A percentile compares a stretch with the other conserved stretches of the same genome.
Conservation (phyloP, 352 stramenopile species). For the Phytophthora melonis region DNA sequence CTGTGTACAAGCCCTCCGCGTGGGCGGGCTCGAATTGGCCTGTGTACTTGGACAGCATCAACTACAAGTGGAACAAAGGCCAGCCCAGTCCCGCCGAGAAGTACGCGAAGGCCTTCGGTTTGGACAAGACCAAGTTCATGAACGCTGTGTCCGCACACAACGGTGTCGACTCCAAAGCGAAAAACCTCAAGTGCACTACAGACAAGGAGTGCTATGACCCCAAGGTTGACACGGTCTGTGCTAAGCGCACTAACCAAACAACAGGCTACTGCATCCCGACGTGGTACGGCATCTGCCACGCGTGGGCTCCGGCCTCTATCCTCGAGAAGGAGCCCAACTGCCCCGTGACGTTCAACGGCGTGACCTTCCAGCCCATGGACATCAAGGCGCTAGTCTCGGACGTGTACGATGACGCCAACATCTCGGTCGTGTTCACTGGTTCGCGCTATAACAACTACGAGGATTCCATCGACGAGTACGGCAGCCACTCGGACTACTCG, state of each 20-base stretch:
- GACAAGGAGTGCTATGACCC: constrained; percentile 25
- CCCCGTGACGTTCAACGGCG: constrained; percentile 39
- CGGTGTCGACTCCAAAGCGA: constrained; percentile 33
- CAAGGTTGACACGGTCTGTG: constrained; percentile 32
- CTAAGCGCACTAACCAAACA: constrained; percentile 25
- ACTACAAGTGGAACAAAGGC: constrained; percentile 42
- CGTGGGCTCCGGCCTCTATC: constrained; percentile 37
- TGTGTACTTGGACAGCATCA: constrained; percentile 63
- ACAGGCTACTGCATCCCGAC: constrained; percentile 37
- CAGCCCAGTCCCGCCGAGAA: constrained; percentile 46
- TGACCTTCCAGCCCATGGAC: constrained; percentile 49
- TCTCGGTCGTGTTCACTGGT: constrained; percentile 37
- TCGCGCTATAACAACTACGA: constrained; percentile 29
- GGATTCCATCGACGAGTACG: constrained; percentile 41
- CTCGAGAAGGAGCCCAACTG: constrained; percentile 44
- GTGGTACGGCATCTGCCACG: constrained; percentile 47
- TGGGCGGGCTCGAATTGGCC: constrained; percentile 49
- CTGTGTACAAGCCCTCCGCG: constrained; percentile 6
- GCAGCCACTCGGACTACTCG: constrained; percentile 33
- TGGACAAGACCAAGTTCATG: constrained; percentile 44
- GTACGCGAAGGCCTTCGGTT: constrained; percentile 48
- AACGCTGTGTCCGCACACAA: constrained; percentile 36
- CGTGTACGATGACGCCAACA: constrained; percentile 30
- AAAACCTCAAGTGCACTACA: constrained; percentile 14
- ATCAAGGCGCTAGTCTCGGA: constrained; percentile 46